Evolutionary conservation across 192 early-diverging fungal genomes (phyloP), one percentile per base, ranked within the genome.

Genomic region (Powellomyces hirtus): DNA sequence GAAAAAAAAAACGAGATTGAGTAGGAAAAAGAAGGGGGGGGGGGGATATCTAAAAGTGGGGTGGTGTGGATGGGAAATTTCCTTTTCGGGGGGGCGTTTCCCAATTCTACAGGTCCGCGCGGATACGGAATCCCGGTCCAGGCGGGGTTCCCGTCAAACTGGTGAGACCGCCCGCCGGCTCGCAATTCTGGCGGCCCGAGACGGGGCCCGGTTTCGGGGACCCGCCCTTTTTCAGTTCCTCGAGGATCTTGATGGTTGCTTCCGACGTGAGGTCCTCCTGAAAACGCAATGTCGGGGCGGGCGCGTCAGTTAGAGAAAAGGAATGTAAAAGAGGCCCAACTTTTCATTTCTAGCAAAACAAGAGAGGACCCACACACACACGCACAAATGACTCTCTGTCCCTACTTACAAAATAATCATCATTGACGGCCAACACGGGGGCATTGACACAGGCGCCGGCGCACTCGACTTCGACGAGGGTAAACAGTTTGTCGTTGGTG

Each of bases 381-480:
- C 46, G 4, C 5, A 49, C n/a, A 49, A 49, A 24, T 16, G 5
- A 6, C 34, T 29, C 4, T 22, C 34, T 36, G 20, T n/a, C 4
- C 31, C 26, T 4, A 75, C 86, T 38, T 79, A 90, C 89, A 78
- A 91, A 98, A 78, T 98, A 98, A 64, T 98, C 96, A 60, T 98
- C 96, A 78, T 98, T 98, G 59, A 98, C 88, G 42, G 97, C 94
- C 73, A 99, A 79, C 4, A 99, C 96, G 1, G 96, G 97, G 14
- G 96, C 95, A 68, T 99, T 99, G 57, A 95, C 88, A 74, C 97
- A 99, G 18, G 97, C 97, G 58, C 95, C 97, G 31, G 97, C 97
- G 69, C 97, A 99, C 79, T 99, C 97, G 27, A 99, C 97, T 75
- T 99, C 97, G n/a, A 98, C 96, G 51, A 99, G 80, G 26, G 97